These are phyloP conservation scores for Colletotrichum limetticola DNA, from an alignment of 2,329 filamentous ascomycete species.

Conservation along the genomic window DNA sequence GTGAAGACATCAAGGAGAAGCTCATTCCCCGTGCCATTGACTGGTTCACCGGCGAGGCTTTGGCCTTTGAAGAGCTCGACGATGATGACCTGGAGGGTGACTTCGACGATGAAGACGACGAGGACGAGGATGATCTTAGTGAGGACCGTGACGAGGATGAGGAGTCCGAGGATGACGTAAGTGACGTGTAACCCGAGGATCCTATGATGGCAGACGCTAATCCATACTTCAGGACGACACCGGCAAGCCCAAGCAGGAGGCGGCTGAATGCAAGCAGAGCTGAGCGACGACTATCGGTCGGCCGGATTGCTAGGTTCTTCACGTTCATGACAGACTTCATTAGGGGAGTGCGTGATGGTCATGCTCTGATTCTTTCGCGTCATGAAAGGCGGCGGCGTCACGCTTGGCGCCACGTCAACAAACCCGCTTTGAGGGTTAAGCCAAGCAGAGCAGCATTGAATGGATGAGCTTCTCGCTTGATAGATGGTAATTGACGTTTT, in stretches of 20 bases:
- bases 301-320: conserved; percentile 36
- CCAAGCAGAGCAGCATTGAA: conserved; percentile 20
- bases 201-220: conserved; percentile 10
- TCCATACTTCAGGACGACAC: conserved; percentile 74
- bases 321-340: conserved; percentile 10
- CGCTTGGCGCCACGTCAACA: background rate
- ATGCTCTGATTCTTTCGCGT: conserved; percentile 14
- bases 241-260: conserved; percentile 92
- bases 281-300: conserved; percentile 61
- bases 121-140: conserved; percentile 88
- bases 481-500: conserved; percentile 36
- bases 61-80: conserved; percentile 94
- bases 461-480: conserved; percentile 21
- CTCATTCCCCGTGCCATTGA: conserved; percentile 97
- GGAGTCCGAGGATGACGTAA: conserved; percentile 82
- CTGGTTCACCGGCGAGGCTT: conserved; percentile 98
- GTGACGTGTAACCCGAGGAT: conserved; percentile 38
- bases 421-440: conserved; percentile 4
- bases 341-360: conserved; percentile 6
- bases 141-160: conserved; percentile 87
- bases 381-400: conserved; percentile 3
- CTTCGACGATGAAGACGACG: conserved; percentile 89
- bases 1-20: conserved; percentile 99
- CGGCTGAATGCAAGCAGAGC: conserved; percentile 96
- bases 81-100: conserved; percentile 84